phyloP scores from a whole-genome alignment of 2,329 filamentous ascomycete species.

The Aciculosporium take region DNA sequence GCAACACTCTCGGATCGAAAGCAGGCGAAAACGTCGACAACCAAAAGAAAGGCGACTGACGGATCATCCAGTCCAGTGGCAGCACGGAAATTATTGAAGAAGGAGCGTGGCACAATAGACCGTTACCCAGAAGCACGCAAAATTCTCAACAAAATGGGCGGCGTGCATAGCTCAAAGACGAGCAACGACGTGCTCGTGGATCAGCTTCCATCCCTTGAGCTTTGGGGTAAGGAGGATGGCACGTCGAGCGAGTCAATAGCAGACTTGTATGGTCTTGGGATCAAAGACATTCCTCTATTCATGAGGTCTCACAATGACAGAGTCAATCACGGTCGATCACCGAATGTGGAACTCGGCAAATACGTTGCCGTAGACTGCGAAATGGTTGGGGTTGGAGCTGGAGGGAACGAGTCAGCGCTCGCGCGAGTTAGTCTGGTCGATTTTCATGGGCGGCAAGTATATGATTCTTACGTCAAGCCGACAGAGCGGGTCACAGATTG shows the following conservation, averaged over 20 bases:
- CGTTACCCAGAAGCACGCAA: conserved; percentile 8
- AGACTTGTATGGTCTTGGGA: conserved; percentile 44
- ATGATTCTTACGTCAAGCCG: conserved; percentile 82
- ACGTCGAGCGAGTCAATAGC: conserved; percentile 46
- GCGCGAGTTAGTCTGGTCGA: conserved; percentile 85
- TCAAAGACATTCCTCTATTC: conserved; percentile 32
- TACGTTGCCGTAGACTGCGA: conserved; percentile 93
- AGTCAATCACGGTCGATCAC: conserved; percentile 49
- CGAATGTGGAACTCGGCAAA: conserved; percentile 60
- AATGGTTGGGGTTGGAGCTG: conserved; percentile 81
- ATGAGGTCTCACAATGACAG: conserved; percentile 33
- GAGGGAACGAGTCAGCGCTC: conserved; percentile 57
- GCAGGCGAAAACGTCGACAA: conserved; percentile 21
- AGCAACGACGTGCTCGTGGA: conserved; percentile 23
- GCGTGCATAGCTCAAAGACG: conserved; percentile 34
- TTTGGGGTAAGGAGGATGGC: conserved; percentile 48
- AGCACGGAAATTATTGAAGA: conserved; percentile 15
- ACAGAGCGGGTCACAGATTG: conserved; percentile 74
- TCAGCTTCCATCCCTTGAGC: conserved; percentile 38
- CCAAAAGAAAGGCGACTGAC: conserved; percentile 28
- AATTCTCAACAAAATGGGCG: conserved; percentile 33
- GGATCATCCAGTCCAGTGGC: conserved; percentile 15
- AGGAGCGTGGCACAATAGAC: not conserved
- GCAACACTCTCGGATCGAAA: conserved; percentile 37
- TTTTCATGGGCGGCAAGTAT: conserved; percentile 82